Base-by-base conservation (phyloP, 192 early-diverging fungal species). In the Backusella macrospora region DNA sequence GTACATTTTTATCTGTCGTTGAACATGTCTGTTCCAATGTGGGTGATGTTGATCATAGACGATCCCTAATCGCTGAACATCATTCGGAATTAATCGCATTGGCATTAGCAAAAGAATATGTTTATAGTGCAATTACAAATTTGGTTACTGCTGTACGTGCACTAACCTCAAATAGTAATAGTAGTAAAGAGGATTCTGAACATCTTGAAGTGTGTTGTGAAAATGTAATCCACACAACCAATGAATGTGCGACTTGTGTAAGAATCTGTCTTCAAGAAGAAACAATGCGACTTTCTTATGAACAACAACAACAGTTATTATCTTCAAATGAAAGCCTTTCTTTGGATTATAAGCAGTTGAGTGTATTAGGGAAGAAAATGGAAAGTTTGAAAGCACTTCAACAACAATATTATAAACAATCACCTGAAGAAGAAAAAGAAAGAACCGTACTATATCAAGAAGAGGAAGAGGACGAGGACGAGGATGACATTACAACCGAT, bases 91-190 rank as follows among this genome's bases (percentile, higher is more conserved):
- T 82, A 23, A 68, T 82, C 7, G 47, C 76, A 4, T 34, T 82
- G n/a, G 59, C 78, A 1, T 13, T 82, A 14, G 49, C 80, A 16
- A 82, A 82, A 34, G 80, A 82, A 43, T 74, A 73, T n/a, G 70
- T 82, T 0, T 78, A 82, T 65, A 82, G 71, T 26, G 70, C 76
- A 4, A 77, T 76, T 6, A 81, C 80, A 2, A 77, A 78, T 65
- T 55, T 81, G 4, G 80, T 81, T 14, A 77, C 80, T 0, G 76
- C 80, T 15, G 76, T 78, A 5, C 67, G 80, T 18, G 75, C 76
- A 13, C 39, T 76, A 0, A 74, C 80, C 1, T 49, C 45, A 2
- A 46, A 42, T 1, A 37, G 48, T 44, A 34, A 62, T 52, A n/a
- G 40, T 2, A 34, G 29, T 34, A 34, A 47, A 4, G 14, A 68